These are phyloP conservation scores for Sonneratia caseolaris DNA, from an alignment of 345 rosid genomes.

Conservation along the genomic window DNA sequence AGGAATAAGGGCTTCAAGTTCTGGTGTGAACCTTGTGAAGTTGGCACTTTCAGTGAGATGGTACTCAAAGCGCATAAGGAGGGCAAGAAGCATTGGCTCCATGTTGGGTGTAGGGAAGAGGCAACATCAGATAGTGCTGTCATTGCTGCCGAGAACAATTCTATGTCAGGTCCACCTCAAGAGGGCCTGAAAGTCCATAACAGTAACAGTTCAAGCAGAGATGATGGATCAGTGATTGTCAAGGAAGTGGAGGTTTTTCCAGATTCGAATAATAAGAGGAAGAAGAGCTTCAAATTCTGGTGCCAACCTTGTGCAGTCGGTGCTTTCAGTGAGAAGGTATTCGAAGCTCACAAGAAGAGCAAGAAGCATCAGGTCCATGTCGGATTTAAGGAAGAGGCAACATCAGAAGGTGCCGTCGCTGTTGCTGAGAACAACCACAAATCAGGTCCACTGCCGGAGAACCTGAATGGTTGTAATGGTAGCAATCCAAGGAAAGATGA, in stretches of 20 bases:
- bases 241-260: background rate
- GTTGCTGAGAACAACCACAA: too few relatives aligned
- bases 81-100: too few relatives aligned
- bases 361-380: conserved; percentile 34
- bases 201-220: background rate
- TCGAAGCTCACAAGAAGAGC: conserved; percentile 42
- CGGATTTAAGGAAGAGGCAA: conserved; percentile 13
- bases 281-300: conserved; percentile 26
- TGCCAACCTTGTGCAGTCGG: conserved; percentile 41
- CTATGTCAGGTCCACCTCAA: background rate
- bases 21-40: too few relatives aligned
- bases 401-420: background rate
- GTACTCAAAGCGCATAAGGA: too few relatives aligned
- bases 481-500: background rate
- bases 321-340: conserved; percentile 17
- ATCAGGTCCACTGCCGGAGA: too few relatives aligned
- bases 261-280: conserved; percentile 9
- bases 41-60: too few relatives aligned
- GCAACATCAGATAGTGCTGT: too few relatives aligned
- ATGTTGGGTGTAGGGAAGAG: too few relatives aligned
- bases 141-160: too few relatives aligned
- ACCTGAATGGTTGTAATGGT: background rate
- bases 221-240: conserved; percentile 2
- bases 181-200: background rate
- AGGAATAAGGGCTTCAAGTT: too few relatives aligned